Conservation (phyloP, 2,329 filamentous ascomycete species). For the Phyllosticta citriasiana region DNA sequence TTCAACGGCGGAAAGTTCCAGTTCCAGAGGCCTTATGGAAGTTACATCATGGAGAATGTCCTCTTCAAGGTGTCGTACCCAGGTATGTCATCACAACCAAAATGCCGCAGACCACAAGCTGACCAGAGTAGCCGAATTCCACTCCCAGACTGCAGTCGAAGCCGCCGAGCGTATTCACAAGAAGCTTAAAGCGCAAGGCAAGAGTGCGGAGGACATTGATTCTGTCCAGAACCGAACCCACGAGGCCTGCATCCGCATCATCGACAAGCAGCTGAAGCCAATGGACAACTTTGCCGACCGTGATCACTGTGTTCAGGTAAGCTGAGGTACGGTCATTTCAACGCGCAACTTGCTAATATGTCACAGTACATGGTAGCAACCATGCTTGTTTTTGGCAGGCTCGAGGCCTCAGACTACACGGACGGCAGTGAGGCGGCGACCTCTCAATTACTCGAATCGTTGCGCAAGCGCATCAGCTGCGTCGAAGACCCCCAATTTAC, state of each 20-base stretch:
- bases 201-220: constrained; percentile 86
- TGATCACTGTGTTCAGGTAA: constrained; percentile 89
- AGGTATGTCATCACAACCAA: constrained; percentile 42
- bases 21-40: constrained; percentile 93
- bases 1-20: constrained; percentile 88
- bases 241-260: constrained; percentile 97
- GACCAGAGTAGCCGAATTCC: constrained; percentile 64
- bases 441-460: constrained; percentile 77
- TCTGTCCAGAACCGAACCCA: constrained; percentile 88
- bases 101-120: neutral
- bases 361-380: constrained; percentile 82
- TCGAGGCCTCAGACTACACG: constrained; percentile 86
- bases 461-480: constrained; percentile 88
- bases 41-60: constrained; percentile 99
- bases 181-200: constrained; percentile 73
- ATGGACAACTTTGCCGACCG: constrained; percentile 99
- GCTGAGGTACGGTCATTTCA: constrained; percentile 5
- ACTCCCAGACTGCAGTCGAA: constrained; percentile 97
- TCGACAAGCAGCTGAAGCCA: constrained; percentile 99
- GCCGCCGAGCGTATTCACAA: constrained; percentile 81
- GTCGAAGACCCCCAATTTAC: constrained; percentile 96
- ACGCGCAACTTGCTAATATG: constrained; percentile 15
- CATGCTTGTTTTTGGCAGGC: constrained; percentile 91
- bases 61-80: constrained; percentile 99
- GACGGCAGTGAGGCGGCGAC: constrained; percentile 89